Conservation (phyloP, 352 stramenopile species). For the Phytophthora pini region DNA sequence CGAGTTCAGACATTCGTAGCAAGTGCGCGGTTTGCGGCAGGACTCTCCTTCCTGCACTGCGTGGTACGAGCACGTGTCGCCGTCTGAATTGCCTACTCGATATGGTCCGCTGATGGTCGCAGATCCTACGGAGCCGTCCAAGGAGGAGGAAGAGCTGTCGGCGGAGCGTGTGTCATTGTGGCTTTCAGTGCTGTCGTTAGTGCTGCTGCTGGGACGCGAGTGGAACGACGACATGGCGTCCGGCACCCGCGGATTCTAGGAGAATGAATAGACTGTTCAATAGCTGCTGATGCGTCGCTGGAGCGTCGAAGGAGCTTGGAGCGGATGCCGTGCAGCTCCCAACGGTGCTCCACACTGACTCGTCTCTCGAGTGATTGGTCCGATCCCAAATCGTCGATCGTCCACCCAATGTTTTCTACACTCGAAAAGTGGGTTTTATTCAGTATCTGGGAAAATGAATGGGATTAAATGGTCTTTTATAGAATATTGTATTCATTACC, state of each 20-base stretch:
- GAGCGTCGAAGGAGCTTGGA: conserved; percentile 1
- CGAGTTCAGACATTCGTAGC: conserved; percentile 77
- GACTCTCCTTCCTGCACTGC: conserved; percentile 31
- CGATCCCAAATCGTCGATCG: conserved; percentile 19
- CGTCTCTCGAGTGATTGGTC: conserved; percentile 16
- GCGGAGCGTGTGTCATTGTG: conserved; percentile 6
- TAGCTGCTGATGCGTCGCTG: background rate
- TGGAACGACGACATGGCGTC: conserved; percentile 25
- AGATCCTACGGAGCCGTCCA: conserved; percentile 24
- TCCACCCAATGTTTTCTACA: background rate
- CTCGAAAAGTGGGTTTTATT: conserved; percentile 4
- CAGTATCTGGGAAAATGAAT: no score
- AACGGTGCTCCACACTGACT: conserved; percentile 19
- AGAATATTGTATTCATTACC: no score
- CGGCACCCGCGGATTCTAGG: conserved; percentile 14
- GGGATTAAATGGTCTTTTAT: no score
- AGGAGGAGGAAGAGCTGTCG: conserved; percentile 15
- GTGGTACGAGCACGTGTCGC: conserved; percentile 76
- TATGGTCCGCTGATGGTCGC: conserved; percentile 34
- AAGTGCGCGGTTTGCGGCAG: conserved; percentile 67
- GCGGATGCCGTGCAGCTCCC: conserved; percentile 21
- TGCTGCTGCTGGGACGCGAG: conserved; percentile 13
- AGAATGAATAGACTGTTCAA: background rate
- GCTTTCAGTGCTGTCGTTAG: conserved; percentile 13
- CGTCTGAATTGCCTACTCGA: conserved; percentile 51